Evolutionary conservation across 306 rosid species (phyloP), one percentile per base, ranked within the genome.

Genomic region (Castanopsis chinensis): DNA sequence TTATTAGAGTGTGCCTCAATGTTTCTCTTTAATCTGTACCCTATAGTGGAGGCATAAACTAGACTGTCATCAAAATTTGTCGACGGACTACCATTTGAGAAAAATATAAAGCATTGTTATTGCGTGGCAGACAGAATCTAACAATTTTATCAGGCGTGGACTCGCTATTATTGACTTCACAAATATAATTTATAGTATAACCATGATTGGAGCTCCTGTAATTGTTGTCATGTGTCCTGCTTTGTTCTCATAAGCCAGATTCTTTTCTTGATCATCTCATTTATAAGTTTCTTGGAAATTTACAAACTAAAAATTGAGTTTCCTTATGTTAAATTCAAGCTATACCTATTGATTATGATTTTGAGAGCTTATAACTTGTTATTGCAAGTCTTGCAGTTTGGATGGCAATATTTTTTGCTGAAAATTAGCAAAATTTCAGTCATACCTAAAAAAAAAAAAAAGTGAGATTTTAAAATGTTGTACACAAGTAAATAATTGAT

Each of bases 101-200:
- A 73, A 55, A 18, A 43, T 19, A 75, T 74, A 19, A 64, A 63
- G 13, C 55, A 60, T 17, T 68, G 80, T 51, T 28, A 41, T 25
- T 3, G 51, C 23, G 58, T 79, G 87, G 81, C 84, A 79, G 83
- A 79, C 81, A 75, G 72, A 79, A 83, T 83, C 81, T 63, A 79
- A 79, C 81, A 71, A 35, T 45, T 43, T 60, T 19, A 18, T 45
- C 32, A 35, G 63, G 51, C 54, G 51, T 59, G 69, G 33, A 79
- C 60, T 59, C 74, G 74, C 18, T 2, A 13, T 67, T 73, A 55
- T 60, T 74, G 61, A 74, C 74, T 51, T 78, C 74, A 49, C 53
- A 49, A 5, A 27, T 9, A 61, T 61, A 61, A 61, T 15, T 17
- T 23, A 25, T 21, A 23, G 32, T 61, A 5, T 61, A 11, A 65